Base-by-base conservation (phyloP, 1,284 basidiomycete species). In the Singerocomus inundabilis region DNA sequence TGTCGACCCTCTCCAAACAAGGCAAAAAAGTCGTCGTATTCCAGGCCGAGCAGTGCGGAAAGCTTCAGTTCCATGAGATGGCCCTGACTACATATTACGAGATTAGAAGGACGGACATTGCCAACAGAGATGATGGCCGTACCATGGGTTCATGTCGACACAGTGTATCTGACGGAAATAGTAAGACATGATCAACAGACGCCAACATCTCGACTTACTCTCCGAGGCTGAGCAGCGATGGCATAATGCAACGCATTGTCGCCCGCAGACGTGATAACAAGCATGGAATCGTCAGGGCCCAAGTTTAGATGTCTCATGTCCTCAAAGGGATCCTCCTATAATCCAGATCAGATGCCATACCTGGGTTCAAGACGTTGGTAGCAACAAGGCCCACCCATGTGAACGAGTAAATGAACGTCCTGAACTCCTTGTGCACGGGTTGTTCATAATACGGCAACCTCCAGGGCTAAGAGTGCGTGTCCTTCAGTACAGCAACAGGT, bases 161-260 rank as follows among this genome's bases (percentile, higher is more conserved):
- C 85, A 88, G 57, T 91, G 87, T 35, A 91, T 84, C 71, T 79
- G 18, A 37, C 10, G n/a, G n/a, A 5, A 18, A 13, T 15, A 16
- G 16, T 55, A 9, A 52, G 46, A 21, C 11, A 2, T 21, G 16
- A 37, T 9, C 7, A 29, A 35, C 2, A 6, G n/a, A 18, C 13
- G 30, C 7, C 3, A 29, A 11, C 0, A 43, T 34, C 28, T 47
- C 25, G 16, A 59, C 70, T 46, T 52, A 78, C 77, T 45, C 75
- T 69, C 48, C 76, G 72, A 8, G 86, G 85, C 44, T 77, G 69
- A 6, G 82, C 84, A 1, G 77, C 77, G 42, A 88, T 82, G 6
- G 88, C 88, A 59, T 92, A 92, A 68, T 92, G 90, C 35, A 92
- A 72, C 2, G 86, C 86, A 61, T 92, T 92, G 68, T 91, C 89